Evolutionary conservation across 768 basidiomycete species (phyloP).

Genomic region (Xerocomellus intermedius): DNA sequence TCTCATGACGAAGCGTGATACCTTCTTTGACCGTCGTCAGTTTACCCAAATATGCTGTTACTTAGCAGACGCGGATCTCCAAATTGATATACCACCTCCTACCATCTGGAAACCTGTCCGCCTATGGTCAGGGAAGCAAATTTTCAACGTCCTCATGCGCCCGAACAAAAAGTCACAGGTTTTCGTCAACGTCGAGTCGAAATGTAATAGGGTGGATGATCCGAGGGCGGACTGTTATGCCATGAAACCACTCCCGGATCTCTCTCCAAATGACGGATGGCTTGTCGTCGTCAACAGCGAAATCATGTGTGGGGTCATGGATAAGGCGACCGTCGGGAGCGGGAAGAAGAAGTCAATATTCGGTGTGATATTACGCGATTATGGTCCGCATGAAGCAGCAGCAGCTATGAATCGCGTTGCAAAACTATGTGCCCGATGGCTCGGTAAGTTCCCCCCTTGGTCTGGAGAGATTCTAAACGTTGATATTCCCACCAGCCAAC

Average conservation of each 20-base stretch:
- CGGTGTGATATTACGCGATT: constrained; percentile 95
- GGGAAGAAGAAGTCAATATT: constrained; percentile 99
- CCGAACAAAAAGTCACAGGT: constrained; percentile 84
- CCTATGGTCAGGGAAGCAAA: constrained; percentile 97
- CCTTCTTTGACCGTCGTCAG: constrained; percentile 89
- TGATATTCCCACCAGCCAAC: constrained; percentile 65
- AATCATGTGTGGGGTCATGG: constrained; percentile 99
- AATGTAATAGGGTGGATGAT: constrained; percentile 88
- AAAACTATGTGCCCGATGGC: constrained; percentile 91
- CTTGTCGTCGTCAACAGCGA: constrained; percentile 96
- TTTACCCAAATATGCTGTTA: constrained; percentile 98
- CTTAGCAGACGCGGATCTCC: constrained; percentile 84
- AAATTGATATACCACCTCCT: constrained; percentile 95
- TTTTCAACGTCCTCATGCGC: constrained; percentile 97
- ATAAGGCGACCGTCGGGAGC: constrained; percentile 95
- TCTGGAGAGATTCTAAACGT: not conserved
- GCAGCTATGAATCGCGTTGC: constrained; percentile 94
- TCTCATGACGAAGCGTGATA: constrained; percentile 89
- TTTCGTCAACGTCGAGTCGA: constrained; percentile 92
- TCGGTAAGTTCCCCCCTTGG: constrained; percentile 52
- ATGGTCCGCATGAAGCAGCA: constrained; percentile 92
- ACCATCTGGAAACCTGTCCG: constrained; percentile 90
- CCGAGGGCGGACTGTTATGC: constrained; percentile 63
- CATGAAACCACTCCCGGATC: constrained; percentile 69
- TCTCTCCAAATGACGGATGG: constrained; percentile 97